These are phyloP conservation scores for Amphicarpaea edgeworthii DNA, from an alignment of 306 rosid genomes.

Conservation along the genomic window DNA sequence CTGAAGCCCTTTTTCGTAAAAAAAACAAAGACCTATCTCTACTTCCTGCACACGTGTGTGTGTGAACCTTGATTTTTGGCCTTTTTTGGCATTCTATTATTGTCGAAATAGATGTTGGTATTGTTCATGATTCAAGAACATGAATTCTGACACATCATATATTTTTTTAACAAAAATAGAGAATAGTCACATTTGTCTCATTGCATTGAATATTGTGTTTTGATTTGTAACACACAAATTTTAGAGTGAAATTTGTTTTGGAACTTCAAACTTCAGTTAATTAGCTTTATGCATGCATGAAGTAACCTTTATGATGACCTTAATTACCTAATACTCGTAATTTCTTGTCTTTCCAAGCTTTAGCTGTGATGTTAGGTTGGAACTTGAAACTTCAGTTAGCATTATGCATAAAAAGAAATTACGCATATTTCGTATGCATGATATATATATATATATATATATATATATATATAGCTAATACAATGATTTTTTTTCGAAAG, in stretches of 20 bases:
- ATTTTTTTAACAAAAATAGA: background rate
- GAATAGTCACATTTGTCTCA: background rate
- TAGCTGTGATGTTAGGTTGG: no score
- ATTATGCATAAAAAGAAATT: constrained; percentile 8
- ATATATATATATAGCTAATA: background rate
- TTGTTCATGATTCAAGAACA: background rate
- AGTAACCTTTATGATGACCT: background rate
- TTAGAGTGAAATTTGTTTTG: background rate
- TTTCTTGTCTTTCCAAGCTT: no score
- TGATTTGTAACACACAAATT: background rate
- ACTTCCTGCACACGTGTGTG: background rate
- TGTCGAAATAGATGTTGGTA: background rate
- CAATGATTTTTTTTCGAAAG: background rate
- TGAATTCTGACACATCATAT: background rate
- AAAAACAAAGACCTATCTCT: background rate
- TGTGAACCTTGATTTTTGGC: background rate
- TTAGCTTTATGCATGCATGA: background rate
- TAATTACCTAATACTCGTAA: no score
- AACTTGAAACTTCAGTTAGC: background rate
- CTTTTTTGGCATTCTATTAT: background rate
- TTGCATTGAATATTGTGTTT: background rate
- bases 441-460: no score
- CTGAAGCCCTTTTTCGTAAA: background rate
- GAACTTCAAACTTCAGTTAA: background rate
- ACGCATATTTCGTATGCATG: constrained; percentile 2